A percentile compares a stretch with the other conserved stretches of the same genome.
These are phyloP conservation scores for Dryas alaskensis DNA, from an alignment of 306 rosid species.

Conservation along the genomic window DNA sequence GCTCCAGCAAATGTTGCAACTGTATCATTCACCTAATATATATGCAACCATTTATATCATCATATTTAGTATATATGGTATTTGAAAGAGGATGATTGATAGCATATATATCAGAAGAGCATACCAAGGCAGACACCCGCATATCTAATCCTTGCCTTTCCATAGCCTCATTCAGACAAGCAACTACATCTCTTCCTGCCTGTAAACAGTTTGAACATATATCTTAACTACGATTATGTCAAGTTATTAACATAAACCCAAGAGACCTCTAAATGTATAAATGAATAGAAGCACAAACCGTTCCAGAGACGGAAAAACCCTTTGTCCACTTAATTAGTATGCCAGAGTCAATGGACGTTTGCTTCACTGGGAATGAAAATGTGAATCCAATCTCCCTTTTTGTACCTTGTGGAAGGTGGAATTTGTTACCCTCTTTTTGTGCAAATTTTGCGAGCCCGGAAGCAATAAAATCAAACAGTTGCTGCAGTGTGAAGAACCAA, in stretches of 20 bases:
- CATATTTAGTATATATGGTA: not conserved
- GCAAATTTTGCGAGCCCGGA: conserved; percentile 66
- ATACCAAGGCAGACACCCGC: conserved; percentile 91
- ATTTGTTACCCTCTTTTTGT: conserved; percentile 52
- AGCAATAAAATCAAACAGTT: conserved; percentile 88
- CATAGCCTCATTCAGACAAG: conserved; percentile 86
- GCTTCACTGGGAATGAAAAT: conserved; percentile 92
- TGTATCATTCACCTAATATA: conserved; percentile 70
- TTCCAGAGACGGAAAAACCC: conserved; percentile 88
- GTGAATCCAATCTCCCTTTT: conserved; percentile 88
- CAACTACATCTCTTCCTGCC: conserved; percentile 94
- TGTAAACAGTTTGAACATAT: conserved; percentile 31
- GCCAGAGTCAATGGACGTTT: conserved; percentile 82
- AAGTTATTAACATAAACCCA: not conserved
- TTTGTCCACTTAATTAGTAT: conserved; percentile 93
- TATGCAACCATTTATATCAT: conserved; percentile 6
- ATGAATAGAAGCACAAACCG: conserved; percentile 40
- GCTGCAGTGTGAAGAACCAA: conserved; percentile 34
- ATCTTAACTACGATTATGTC: conserved; percentile 12
- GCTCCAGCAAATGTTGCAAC: conserved; percentile 97
- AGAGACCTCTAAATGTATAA: not conserved
- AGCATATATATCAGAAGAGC: conserved; percentile 14
- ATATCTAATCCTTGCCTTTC: conserved; percentile 73
- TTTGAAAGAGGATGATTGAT: not conserved
- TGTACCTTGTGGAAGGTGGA: conserved; percentile 49